Evolutionary conservation across 2,329 filamentous ascomycete species (phyloP).

Genomic region (Pseudogymnoascus sp.): DNA sequence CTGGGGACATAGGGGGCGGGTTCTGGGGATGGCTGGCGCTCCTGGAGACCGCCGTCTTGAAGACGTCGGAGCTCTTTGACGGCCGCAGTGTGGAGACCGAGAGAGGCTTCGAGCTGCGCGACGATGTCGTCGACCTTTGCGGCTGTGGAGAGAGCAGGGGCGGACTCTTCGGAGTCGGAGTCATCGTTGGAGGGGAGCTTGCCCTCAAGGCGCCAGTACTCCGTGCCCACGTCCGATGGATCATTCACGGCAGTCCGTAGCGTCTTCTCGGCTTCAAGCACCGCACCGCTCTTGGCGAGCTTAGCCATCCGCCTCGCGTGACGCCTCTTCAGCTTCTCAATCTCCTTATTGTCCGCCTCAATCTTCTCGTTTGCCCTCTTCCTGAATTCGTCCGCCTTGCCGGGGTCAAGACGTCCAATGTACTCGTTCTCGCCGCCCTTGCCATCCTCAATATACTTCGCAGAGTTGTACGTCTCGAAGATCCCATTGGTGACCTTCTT

Average conservation of each 20-base stretch:
- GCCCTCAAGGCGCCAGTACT: slow-evolving; percentile 58
- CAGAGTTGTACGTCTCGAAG: slow-evolving; percentile 45
- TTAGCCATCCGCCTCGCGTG: slow-evolving; percentile 69
- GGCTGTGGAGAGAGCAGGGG: slow-evolving; percentile 23
- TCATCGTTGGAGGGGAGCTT: slow-evolving; percentile 34
- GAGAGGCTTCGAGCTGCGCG: slow-evolving; percentile 59
- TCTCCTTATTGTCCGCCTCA: slow-evolving; percentile 65
- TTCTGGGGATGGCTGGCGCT: slow-evolving; percentile 33
- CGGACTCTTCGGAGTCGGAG: slow-evolving; percentile 36
- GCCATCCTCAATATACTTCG: slow-evolving; percentile 23
- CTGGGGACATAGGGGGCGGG: slow-evolving; percentile 25
- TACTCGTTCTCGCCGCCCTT: slow-evolving; percentile 49
- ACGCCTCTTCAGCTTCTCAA: slow-evolving; percentile 71
- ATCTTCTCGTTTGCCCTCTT: slow-evolving; percentile 67
- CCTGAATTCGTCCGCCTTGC: slow-evolving; percentile 76
- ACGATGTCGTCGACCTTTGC: slow-evolving; percentile 62
- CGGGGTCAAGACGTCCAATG: slow-evolving; percentile 58
- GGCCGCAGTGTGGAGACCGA: slow-evolving; percentile 57
- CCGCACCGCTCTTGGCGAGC: slow-evolving; percentile 59
- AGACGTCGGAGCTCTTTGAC: slow-evolving; percentile 60
- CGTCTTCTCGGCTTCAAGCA: slow-evolving; percentile 67
- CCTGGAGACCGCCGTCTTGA: slow-evolving; percentile 67
- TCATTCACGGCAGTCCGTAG: slow-evolving; percentile 57
- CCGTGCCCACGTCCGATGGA: slow-evolving; percentile 44
- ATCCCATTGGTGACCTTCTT: slow-evolving; percentile 75